Base-by-base conservation (phyloP, 805 yeast species). In the Hyphopichia homilentoma region DNA sequence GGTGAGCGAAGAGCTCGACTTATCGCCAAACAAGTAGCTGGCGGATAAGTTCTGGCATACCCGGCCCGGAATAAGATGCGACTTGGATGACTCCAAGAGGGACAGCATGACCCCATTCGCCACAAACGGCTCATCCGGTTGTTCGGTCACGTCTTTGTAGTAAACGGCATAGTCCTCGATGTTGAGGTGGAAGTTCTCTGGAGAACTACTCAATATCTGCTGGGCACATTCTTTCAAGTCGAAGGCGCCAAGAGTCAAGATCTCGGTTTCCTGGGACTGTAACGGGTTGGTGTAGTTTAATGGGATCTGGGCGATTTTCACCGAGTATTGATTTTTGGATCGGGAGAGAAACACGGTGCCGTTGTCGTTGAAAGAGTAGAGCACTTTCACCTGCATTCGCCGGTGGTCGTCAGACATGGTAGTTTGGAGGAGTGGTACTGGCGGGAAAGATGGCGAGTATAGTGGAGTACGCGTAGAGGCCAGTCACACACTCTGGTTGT, bases 1-100 rank as follows among this genome's bases (percentile, higher is more conserved):
- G 2, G 83, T 79, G 38, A 75, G 70, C 1, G 68, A 54, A 8
- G 72, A 55, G 43, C 53, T 46, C 36, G 57, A 52, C 41, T 48
- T 62, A 54, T 58, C 67, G 47, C 62, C 62, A 47, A 57, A 57
- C 13, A 57, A 40, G 29, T 50, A 60, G 45, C 75, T 52, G 29
- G 73, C 70, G 18, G 77, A 65, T 32, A 79, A 63, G 46, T 72
- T 78, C 34, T 75, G 75, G 43, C 82, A 77, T 21, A 79, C 77
- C 34, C 81, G 67, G 8, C 81, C 75, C 4, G 80, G 65, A 4
- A 69, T 60, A 19, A 61, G 40, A 30, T 48, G 48, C 15, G 44
- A 44, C 23, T 55, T 50, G 4, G 57, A 33, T 21, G 55, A 40
- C 17, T 46, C 27, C 13, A 63, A 39, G 18, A 65, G 45, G 6